Conservation (phyloP, 495 filamentous ascomycete genomes). For the Immersiella caudata region DNA sequence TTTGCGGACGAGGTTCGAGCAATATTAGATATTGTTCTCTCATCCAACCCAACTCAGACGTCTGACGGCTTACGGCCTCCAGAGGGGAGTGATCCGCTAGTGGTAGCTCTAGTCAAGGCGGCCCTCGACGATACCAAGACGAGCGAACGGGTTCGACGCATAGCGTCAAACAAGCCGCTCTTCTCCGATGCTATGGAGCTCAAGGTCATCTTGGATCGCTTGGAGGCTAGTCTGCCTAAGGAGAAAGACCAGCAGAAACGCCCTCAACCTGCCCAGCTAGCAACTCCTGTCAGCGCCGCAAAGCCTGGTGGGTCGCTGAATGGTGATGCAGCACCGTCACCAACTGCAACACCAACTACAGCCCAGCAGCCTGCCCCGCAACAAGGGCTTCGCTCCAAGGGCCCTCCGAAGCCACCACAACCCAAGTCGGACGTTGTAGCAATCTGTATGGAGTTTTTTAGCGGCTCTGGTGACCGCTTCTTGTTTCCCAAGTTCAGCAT, state of each 20-base stretch:
- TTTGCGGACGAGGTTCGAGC: conserved; percentile 53
- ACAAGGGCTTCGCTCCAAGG: conserved; percentile 55
- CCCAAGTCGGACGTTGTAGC: conserved; percentile 66
- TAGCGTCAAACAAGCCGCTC: conserved; percentile 44
- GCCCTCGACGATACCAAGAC: conserved; percentile 44
- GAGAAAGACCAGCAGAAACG: conserved; percentile 34
- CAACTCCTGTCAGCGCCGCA: not conserved
- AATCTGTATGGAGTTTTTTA: conserved; percentile 82
- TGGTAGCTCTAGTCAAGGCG: conserved; percentile 48
- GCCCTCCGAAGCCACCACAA: conserved; percentile 46
- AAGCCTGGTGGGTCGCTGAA: conserved; percentile 32
- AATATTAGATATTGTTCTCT: conserved; percentile 50
- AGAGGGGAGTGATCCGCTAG: conserved; percentile 44
- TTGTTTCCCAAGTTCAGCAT: conserved; percentile 86
- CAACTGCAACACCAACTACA: conserved; percentile 21
- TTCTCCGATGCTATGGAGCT: conserved; percentile 50
- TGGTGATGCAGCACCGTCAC: conserved; percentile 27
- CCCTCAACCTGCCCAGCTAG: conserved; percentile 23
- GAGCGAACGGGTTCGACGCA: conserved; percentile 44
- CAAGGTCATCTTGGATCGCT: conserved; percentile 43
- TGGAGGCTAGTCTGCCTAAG: conserved; percentile 33
- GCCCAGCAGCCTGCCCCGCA: conserved; percentile 37
- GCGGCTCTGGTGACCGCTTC: conserved; percentile 82
- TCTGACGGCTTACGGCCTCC: conserved; percentile 45
- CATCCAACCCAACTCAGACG: conserved; percentile 50